phyloP scores from a whole-genome alignment of 208 protist genomes.

The Wallacemonas sp. region DNA sequence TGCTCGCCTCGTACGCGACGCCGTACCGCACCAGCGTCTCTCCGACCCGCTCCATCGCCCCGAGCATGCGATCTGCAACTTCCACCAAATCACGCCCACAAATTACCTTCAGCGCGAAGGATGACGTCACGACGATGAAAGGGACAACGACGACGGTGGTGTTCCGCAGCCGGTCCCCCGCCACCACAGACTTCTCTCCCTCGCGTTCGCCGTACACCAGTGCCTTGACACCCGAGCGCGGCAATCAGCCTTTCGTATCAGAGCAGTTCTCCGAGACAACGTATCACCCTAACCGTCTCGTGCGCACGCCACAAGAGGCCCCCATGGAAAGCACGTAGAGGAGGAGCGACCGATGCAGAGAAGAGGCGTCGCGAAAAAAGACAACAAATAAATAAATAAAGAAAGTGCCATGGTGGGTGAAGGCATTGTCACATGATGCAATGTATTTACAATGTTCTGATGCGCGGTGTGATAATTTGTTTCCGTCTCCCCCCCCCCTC shows the following conservation, averaged over 20 bases:
- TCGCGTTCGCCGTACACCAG: neutral
- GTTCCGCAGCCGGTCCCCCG: slow-evolving; percentile 23
- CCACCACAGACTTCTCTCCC: neutral
- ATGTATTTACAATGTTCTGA: no score
- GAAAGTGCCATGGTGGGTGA: no score
- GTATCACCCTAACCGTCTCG: slow-evolving; percentile 32
- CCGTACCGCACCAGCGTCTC: slow-evolving; percentile 13
- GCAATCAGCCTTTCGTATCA: slow-evolving; percentile 23
- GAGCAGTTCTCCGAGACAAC: slow-evolving; percentile 34
- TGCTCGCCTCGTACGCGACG: slow-evolving; percentile 9
- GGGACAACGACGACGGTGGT: slow-evolving; percentile 69
- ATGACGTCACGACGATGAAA: slow-evolving; percentile 43
- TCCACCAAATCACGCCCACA: slow-evolving; percentile 48
- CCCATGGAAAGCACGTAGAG: neutral
- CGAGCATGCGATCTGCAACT: slow-evolving; percentile 36
- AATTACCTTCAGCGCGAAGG: slow-evolving; percentile 41
- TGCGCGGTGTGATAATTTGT: no score
- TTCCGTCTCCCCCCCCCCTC: no score
- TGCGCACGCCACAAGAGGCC: slow-evolving; percentile 17
- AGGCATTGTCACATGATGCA: no score
- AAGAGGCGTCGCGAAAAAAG: no score
- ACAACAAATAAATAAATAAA: no score
- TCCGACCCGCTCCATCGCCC: slow-evolving; percentile 29
- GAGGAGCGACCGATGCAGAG: neutral
- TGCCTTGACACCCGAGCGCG: slow-evolving; percentile 14